Percentiles rank a stretch among this genome's conserved stretches.
These are phyloP conservation scores for Ustilaginoidea virens DNA, from an alignment of 2,329 filamentous ascomycete species.

Conservation along the genomic window DNA sequence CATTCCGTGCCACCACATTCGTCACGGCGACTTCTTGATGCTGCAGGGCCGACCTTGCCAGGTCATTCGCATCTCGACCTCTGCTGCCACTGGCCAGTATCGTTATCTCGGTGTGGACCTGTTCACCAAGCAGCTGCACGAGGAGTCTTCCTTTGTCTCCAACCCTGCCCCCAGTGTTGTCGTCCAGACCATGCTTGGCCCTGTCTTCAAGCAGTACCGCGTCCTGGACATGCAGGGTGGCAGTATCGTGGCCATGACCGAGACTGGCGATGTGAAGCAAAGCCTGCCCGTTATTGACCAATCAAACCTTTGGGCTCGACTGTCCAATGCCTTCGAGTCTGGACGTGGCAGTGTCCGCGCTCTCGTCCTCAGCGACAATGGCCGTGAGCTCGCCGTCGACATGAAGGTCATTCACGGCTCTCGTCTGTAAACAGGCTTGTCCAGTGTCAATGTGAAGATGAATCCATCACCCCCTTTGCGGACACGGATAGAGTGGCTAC, in stretches of 20 bases:
- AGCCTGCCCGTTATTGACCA: slow-evolving; percentile 86
- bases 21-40: slow-evolving; percentile 95
- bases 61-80: slow-evolving; percentile 99
- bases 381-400: slow-evolving; percentile 91
- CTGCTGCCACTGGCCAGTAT: slow-evolving; percentile 95
- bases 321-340: slow-evolving; percentile 71
- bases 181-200: slow-evolving; percentile 98
- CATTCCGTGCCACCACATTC: slow-evolving; percentile 99
- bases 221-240: slow-evolving; percentile 91
- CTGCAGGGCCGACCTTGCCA: slow-evolving; percentile 98
- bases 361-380: slow-evolving; percentile 86
- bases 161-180: slow-evolving; percentile 93
- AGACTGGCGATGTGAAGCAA: slow-evolving; percentile 98
- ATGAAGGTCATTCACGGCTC: slow-evolving; percentile 93
- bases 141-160: slow-evolving; percentile 96
- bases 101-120: slow-evolving; percentile 99
- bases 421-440: slow-evolving; percentile 34
- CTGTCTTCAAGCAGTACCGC: slow-evolving; percentile 99
- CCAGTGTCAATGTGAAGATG: background rate
- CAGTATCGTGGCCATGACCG: slow-evolving; percentile 88
- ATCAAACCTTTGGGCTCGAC: slow-evolving; percentile 71
- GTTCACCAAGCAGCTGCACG: slow-evolving; percentile 98
- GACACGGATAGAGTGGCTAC: slow-evolving; percentile 2
- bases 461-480: slow-evolving; percentile 5
- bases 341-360: slow-evolving; percentile 90